Evolutionary conservation across 495 filamentous ascomycete genomes (phyloP), one percentile per base, ranked within the genome.

Genomic region (Wilcoxina mikolae): DNA sequence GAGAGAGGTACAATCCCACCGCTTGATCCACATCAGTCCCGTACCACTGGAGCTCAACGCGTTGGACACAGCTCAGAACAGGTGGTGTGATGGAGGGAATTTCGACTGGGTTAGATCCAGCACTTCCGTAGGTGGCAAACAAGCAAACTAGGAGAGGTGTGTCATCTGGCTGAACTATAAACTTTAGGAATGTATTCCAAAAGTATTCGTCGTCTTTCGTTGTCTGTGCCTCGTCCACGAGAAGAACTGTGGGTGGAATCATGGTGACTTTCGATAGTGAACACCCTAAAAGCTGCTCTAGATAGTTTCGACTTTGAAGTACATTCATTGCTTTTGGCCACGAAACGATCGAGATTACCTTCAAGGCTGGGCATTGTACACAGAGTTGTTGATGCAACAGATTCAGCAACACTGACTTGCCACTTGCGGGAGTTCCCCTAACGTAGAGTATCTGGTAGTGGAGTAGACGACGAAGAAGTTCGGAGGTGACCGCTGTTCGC

Each of bases 161-260:
- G 28, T 27, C 12, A 51, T 17, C 9, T 23, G 49, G 49, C 27
- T 51, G n/a, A 38, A 51, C 49, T 28, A 51, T 3, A 2, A 51
- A 33, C 35, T 51, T 39, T 20, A 51, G 23, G 35, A 51, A 51
- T 9, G 27, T 51, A 33, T 39, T 38, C 49, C 49, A 39, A 51
- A 51, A 41, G n/a, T 39, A 51, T 35, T 35, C 22, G 15, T 51
- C n/a, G 27, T 35, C 49, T 39, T 51, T 51, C 2, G 49, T 51
- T 39, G 28, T 31, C 29, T 51, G 49, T 33, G 49, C 49, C 17
- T 39, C 28, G n/a, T 29, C 25, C 28, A 29, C 49, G 24, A 29
- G 49, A n/a, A n/a, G n/a, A n/a, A n/a, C 49, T 22, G 29, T 39
- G 1, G 49, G 27, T 39, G 27, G 49, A 23, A 23, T 23, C 49